phyloP scores from a whole-genome alignment of 495 filamentous ascomycete genomes.

The Neurospora intermedia region DNA sequence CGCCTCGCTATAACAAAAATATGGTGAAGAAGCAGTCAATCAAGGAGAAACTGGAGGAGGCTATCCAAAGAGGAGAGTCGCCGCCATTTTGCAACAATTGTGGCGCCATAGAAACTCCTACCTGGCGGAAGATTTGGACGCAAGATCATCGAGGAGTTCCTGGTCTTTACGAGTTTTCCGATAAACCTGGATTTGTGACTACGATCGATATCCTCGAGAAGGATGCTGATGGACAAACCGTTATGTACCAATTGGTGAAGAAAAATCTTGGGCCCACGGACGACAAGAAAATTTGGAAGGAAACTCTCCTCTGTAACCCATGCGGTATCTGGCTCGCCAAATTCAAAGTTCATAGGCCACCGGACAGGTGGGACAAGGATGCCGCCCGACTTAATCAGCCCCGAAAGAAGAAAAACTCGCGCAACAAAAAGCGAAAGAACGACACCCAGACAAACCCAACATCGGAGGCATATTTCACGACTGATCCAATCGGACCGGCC shows the following conservation, averaged over 20 bases:
- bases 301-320: conserved; percentile 81
- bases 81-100: conserved; percentile 87
- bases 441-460: conserved; percentile 29
- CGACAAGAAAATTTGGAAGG: conserved; percentile 51
- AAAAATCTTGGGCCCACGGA: conserved; percentile 52
- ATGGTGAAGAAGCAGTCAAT: conserved; percentile 49
- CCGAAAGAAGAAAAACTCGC: conserved; percentile 32
- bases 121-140: conserved; percentile 83
- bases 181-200: conserved; percentile 53
- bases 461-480: conserved; percentile 40
- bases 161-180: conserved; percentile 51
- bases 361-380: conserved; percentile 70
- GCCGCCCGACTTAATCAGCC: conserved; percentile 37
- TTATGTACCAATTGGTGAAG: conserved; percentile 61
- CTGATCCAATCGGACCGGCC: conserved; percentile 33
- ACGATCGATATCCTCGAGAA: conserved; percentile 53
- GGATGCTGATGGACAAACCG: conserved; percentile 47
- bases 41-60: conserved; percentile 51
- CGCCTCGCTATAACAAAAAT: conserved; percentile 34
- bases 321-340: conserved; percentile 92
- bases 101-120: conserved; percentile 87
- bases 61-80: conserved; percentile 59
- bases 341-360: conserved; percentile 71
- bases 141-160: conserved; percentile 54
- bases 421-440: conserved; percentile 37